Percentiles rank a stretch among this genome's conserved stretches.
phyloP scores from a whole-genome alignment of 2,329 filamentous ascomycete species.

The Chaetomium sp. region DNA sequence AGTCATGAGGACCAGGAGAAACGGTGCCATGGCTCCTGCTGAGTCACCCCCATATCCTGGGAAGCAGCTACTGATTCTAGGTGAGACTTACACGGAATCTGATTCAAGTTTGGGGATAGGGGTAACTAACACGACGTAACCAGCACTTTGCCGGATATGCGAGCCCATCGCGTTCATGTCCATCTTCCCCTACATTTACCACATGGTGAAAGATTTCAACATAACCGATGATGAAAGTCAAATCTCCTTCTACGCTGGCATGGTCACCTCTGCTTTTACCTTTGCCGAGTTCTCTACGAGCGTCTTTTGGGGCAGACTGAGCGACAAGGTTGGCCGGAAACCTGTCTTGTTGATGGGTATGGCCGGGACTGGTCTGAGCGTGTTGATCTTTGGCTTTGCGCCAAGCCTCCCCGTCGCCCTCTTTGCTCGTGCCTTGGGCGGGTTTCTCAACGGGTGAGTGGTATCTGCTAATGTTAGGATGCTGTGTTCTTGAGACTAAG shows the following conservation, averaged over 20 bases:
- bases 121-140: conserved; percentile 11
- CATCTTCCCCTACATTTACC: conserved; percentile 97
- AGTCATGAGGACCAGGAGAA: conserved; percentile 17
- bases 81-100: conserved; percentile 30
- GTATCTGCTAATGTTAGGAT: not conserved
- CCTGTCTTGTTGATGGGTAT: conserved; percentile 87
- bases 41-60: conserved; percentile 33
- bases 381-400: conserved; percentile 87
- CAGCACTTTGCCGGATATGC: conserved; percentile 85
- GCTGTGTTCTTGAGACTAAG: conserved; percentile 5
- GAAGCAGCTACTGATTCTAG: conserved; percentile 47
- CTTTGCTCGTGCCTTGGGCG: conserved; percentile 80
- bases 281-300: conserved; percentile 92
- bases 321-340: conserved; percentile 87
- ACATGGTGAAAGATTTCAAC: conserved; percentile 90
- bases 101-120: too few relatives aligned
- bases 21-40: conserved; percentile 12
- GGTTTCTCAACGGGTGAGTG: conserved; percentile 81
- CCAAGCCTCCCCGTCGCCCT: conserved; percentile 75
- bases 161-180: conserved; percentile 99
- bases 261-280: conserved; percentile 94
- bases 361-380: conserved; percentile 84
- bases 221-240: conserved; percentile 71
- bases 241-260: conserved; percentile 87
- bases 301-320: conserved; percentile 86